A percentile compares a stretch with the other conserved stretches of the same genome.
These are phyloP conservation scores for Polytrichum commune DNA, from an alignment of 225 moss, liverwort and hornwort genomes.

Conservation along the genomic window DNA sequence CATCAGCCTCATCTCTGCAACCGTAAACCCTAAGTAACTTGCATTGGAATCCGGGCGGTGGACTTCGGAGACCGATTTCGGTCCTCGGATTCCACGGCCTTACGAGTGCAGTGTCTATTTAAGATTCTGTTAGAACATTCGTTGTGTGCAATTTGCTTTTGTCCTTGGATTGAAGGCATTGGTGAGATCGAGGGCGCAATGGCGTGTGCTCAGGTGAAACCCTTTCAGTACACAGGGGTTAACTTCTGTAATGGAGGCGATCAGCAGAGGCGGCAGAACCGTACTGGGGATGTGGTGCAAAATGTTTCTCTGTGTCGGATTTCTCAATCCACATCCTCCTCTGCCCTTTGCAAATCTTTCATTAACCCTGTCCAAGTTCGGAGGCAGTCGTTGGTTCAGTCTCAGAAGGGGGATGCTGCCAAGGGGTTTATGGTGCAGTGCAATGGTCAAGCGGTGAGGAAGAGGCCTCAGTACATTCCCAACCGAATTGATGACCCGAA, in stretches of 20 bases:
- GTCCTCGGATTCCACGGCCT: too few relatives aligned
- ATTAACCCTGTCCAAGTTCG: conserved; percentile 14
- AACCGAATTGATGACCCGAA: conserved; percentile 85
- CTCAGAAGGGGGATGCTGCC: conserved; percentile 3
- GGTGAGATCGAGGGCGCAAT: conserved; percentile 6
- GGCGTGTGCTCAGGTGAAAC: conserved; percentile 36
- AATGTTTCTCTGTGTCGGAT: neutral
- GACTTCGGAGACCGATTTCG: too few relatives aligned
- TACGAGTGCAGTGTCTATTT: too few relatives aligned
- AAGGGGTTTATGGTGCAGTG: conserved; percentile 24
- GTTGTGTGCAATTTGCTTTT: too few relatives aligned
- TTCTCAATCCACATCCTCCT: conserved; percentile 18
- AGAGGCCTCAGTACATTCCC: conserved; percentile 80
- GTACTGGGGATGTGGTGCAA: neutral
- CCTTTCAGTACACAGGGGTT: conserved; percentile 1
- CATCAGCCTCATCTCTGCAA: too few relatives aligned
- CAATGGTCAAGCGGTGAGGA: conserved; percentile 23
- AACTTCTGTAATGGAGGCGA: conserved; percentile 6
- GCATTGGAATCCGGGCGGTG: too few relatives aligned
- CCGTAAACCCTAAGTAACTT: too few relatives aligned
- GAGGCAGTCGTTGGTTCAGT: conserved; percentile 4
- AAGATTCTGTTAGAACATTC: too few relatives aligned
- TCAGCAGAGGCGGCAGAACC: conserved; percentile 16
- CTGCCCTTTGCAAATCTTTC: conserved; percentile 21
- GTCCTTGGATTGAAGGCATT: too few relatives aligned